Percentiles rank a stretch among this genome's conserved stretches.
phyloP scores from a whole-genome alignment of 305 asterid genomes.

The Stenogyne calaminthoides region DNA sequence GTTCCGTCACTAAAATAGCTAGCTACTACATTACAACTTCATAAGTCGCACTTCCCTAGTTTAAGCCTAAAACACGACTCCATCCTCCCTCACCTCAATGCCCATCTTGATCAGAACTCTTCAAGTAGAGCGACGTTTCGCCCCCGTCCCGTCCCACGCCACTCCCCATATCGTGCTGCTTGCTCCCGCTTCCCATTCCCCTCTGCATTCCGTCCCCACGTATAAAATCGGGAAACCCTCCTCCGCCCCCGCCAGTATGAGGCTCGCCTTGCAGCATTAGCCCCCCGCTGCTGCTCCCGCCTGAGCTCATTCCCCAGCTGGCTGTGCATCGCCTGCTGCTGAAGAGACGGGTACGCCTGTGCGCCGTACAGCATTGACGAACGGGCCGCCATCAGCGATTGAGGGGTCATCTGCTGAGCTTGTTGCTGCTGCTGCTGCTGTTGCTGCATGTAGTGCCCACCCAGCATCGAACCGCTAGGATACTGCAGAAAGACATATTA shows the following conservation, averaged over 20 bases:
- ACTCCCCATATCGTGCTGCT: too few species aligned
- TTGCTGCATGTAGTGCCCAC: slow-evolving; percentile 37
- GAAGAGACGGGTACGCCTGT: slow-evolving; percentile 46
- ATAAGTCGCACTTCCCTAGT: background rate
- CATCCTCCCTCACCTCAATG: slow-evolving; percentile 19
- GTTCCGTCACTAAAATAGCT: too few species aligned
- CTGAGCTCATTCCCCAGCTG: slow-evolving; percentile 40
- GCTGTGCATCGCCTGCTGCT: slow-evolving; percentile 36
- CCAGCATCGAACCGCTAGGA: slow-evolving; percentile 22
- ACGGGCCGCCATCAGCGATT: slow-evolving; percentile 37
- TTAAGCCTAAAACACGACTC: too few species aligned
- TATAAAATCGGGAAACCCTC: slow-evolving; percentile 28
- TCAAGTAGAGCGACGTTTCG: slow-evolving; percentile 33
- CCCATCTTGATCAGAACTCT: slow-evolving; percentile 31
- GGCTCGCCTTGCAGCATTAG: slow-evolving; percentile 50
- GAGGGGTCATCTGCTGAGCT: too few species aligned
- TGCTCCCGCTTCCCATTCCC: slow-evolving; percentile 1
- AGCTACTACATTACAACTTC: background rate
- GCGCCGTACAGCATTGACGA: slow-evolving; percentile 42
- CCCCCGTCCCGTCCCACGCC: slow-evolving; percentile 30
- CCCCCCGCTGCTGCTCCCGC: slow-evolving; percentile 26
- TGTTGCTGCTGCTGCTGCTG: slow-evolving; percentile 48
- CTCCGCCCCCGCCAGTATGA: slow-evolving; percentile 19
- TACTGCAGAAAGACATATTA: slow-evolving; percentile 20
- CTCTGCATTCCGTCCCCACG: background rate